Conservation (phyloP, 345 rosid genomes). For the Anastatica hierochuntica region DNA sequence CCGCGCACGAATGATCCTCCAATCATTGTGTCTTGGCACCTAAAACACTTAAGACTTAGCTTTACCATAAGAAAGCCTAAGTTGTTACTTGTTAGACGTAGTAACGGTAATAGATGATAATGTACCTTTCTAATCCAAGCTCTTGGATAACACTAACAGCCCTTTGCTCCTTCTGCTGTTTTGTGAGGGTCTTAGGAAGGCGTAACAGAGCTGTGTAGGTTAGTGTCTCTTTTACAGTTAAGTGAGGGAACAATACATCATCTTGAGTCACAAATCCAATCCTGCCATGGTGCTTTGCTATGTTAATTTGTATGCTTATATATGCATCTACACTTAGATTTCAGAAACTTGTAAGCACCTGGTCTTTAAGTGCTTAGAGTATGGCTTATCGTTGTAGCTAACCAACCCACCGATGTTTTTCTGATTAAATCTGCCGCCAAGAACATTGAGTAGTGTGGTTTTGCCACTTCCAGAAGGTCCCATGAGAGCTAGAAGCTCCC, state of each 20-base stretch:
- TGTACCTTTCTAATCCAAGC: slow-evolving; percentile 85
- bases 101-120: not conserved
- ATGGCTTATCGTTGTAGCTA: slow-evolving; percentile 67
- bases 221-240: slow-evolving; percentile 84
- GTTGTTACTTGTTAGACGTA: too few relatives aligned
- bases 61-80: not conserved
- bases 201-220: slow-evolving; percentile 76
- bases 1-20: slow-evolving; percentile 93
- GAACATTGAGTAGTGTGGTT: slow-evolving; percentile 63
- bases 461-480: slow-evolving; percentile 99
- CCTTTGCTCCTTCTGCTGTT: slow-evolving; percentile 56
- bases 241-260: slow-evolving; percentile 86
- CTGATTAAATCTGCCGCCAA: slow-evolving; percentile 59
- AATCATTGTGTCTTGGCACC: slow-evolving; percentile 92
- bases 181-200: slow-evolving; percentile 56
- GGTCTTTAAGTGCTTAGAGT: slow-evolving; percentile 71
- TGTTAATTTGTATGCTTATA: slow-evolving; percentile 1
- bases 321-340: not conserved
- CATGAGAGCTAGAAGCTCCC: slow-evolving; percentile 90
- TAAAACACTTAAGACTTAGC: slow-evolving; percentile 8
- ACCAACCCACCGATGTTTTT: slow-evolving; percentile 43
- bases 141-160: slow-evolving; percentile 68
- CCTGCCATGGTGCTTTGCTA: slow-evolving; percentile 31
- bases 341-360: slow-evolving; percentile 36
- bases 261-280: slow-evolving; percentile 96